phyloP scores from a whole-genome alignment of 768 basidiomycete species.

The Hortiboletus flavorubellus region DNA sequence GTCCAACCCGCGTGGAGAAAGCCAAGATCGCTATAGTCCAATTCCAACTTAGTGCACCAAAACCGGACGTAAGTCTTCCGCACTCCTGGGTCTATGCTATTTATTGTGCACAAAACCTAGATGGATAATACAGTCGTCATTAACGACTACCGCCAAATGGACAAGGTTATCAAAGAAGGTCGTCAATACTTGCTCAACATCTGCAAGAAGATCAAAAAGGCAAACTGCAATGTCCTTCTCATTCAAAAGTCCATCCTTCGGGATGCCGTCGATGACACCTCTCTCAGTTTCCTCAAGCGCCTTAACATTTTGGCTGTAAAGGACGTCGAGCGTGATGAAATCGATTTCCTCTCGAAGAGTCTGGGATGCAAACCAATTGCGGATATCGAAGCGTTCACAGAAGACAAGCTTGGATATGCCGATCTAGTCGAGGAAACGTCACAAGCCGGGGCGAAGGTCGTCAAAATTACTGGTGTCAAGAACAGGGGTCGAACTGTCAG shows the following conservation, averaged over 20 bases:
- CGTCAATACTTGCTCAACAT: constrained; percentile 96
- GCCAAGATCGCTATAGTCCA: constrained; percentile 98
- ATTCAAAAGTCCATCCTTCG: constrained; percentile 99
- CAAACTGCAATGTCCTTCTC: constrained; percentile 98
- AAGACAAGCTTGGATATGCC: constrained; percentile 96
- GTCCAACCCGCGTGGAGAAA: constrained; percentile 94
- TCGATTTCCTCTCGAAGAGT: constrained; percentile 94
- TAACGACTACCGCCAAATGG: constrained; percentile 99
- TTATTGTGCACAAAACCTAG: constrained; percentile 38
- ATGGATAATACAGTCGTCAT: constrained; percentile 99
- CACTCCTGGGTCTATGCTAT: background rate
- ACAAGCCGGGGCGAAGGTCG: constrained; percentile 82
- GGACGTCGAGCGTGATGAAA: constrained; percentile 98
- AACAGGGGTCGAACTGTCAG: constrained; percentile 93
- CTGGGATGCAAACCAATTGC: constrained; percentile 94
- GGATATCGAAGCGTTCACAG: constrained; percentile 95
- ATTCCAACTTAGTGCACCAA: constrained; percentile 96
- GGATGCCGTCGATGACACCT: constrained; percentile 97
- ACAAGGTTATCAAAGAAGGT: constrained; percentile 99
- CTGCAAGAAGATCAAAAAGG: constrained; percentile 99
- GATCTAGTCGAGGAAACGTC: constrained; percentile 91
- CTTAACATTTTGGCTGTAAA: constrained; percentile 96
- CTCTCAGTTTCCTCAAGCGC: constrained; percentile 95
- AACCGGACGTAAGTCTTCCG: constrained; percentile 77
- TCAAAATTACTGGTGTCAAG: constrained; percentile 92